Conservation (phyloP, 148 eudicot species). For the Persicaria tinctoria region DNA sequence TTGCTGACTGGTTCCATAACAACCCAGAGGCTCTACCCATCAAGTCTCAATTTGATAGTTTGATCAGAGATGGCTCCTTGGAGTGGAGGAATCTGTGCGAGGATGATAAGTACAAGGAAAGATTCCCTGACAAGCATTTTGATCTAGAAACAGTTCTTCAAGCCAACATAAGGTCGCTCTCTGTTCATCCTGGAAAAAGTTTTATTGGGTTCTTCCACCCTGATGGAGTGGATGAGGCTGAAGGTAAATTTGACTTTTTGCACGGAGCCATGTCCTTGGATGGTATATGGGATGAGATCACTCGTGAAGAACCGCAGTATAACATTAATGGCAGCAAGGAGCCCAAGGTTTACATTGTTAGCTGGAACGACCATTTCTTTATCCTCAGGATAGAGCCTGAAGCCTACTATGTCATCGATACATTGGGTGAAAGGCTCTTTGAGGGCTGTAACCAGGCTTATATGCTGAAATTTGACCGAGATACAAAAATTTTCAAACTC, state of each 20-base stretch:
- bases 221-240: constrained; percentile 58
- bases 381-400: constrained; percentile 64
- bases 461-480: constrained; percentile 49
- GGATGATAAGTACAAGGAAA: constrained; percentile 47
- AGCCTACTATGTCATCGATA: constrained; percentile 60
- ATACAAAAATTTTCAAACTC: constrained; percentile 44
- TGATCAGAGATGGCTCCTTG: constrained; percentile 80
- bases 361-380: constrained; percentile 80
- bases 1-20: constrained; percentile 87
- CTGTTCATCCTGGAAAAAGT: constrained; percentile 66
- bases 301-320: constrained; percentile 20
- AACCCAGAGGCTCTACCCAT: constrained; percentile 61
- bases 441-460: constrained; percentile 79
- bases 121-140: constrained; percentile 90
- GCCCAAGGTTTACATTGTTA: constrained; percentile 54
- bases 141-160: constrained; percentile 82
- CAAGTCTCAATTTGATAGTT: constrained; percentile 74
- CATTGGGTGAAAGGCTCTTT: constrained; percentile 61
- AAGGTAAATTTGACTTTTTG: constrained; percentile 74
- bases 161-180: constrained; percentile 66
- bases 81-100: constrained; percentile 89
- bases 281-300: constrained; percentile 77
- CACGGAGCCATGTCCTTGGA: constrained; percentile 92
- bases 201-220: constrained; percentile 88
- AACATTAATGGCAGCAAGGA: constrained; percentile 11